Evolutionary conservation across 176 grass and related monocot species (phyloP).

Genomic region (Oryza australiensis): DNA sequence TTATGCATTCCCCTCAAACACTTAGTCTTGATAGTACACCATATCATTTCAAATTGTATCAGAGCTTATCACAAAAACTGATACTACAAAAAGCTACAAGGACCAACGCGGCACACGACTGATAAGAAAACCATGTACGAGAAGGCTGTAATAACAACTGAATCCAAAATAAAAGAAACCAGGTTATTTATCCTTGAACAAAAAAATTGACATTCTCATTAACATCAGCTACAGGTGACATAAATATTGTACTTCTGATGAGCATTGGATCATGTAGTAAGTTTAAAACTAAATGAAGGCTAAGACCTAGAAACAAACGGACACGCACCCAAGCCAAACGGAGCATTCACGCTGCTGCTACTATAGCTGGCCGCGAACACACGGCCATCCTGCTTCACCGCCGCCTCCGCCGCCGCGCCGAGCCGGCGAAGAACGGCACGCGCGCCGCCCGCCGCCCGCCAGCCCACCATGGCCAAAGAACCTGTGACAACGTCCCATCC

Average conservation of each 20-base stretch:
- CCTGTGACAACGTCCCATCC: background rate
- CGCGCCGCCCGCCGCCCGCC: constrained; percentile 20
- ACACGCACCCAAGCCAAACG: constrained; percentile 27
- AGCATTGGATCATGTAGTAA: constrained; percentile 6
- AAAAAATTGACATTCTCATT: background rate
- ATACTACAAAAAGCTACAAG: background rate
- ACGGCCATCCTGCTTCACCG: background rate
- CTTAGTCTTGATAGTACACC: background rate
- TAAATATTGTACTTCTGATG: background rate
- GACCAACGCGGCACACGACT: background rate
- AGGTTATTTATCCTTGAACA: background rate
- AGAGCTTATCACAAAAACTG: background rate
- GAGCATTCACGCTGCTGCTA: constrained; percentile 2
- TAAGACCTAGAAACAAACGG: background rate
- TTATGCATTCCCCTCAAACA: background rate
- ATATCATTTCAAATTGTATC: background rate
- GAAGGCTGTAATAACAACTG: background rate
- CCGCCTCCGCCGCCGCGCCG: background rate
- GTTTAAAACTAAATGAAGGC: background rate
- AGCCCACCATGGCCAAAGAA: constrained; percentile 25
- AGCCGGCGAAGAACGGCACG: constrained; percentile 26
- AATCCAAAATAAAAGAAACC: background rate
- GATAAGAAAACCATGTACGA: background rate
- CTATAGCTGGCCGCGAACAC: background rate
- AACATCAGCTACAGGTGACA: background rate